Percentiles rank a stretch among this genome's conserved stretches.
These are phyloP conservation scores for Phlyctochytrium bullatum DNA, from an alignment of 192 early-diverging fungal species.

Conservation along the genomic window DNA sequence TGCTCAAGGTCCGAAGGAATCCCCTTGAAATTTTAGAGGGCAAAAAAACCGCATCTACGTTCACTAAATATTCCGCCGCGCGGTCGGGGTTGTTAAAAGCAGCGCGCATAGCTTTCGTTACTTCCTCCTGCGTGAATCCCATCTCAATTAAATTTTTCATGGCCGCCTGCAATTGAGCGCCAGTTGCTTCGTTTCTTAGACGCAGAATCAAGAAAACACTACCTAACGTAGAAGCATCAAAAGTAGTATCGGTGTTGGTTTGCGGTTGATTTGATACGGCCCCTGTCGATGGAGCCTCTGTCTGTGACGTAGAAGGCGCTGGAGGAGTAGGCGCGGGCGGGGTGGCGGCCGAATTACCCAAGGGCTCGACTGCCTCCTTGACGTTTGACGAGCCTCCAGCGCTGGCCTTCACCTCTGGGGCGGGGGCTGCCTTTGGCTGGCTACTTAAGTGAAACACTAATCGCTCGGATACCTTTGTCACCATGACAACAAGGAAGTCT, in stretches of 20 bases:
- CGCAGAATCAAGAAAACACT: background rate
- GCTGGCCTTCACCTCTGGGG: too few relatives aligned
- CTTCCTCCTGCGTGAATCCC: constrained; percentile 88
- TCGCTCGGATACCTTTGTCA: constrained; percentile 68
- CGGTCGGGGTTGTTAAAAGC: constrained; percentile 97
- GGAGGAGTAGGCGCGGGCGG: too few relatives aligned
- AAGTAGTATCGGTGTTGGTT: too few relatives aligned
- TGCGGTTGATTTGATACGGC: too few relatives aligned
- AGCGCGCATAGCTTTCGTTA: constrained; percentile 87
- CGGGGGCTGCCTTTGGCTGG: too few relatives aligned
- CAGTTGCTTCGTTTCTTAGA: constrained; percentile 60
- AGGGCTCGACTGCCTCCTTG: too few relatives aligned
- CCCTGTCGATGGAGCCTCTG: too few relatives aligned
- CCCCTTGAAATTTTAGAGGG: constrained; percentile 56
- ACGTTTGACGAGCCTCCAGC: too few relatives aligned
- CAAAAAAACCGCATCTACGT: constrained; percentile 40
- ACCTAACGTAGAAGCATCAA: constrained; percentile 50
- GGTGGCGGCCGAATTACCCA: too few relatives aligned
- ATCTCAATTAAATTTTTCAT: constrained; percentile 90
- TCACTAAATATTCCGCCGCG: constrained; percentile 94
- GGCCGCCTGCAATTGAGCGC: constrained; percentile 75
- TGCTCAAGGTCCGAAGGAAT: constrained; percentile 71
- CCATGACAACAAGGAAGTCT: constrained; percentile 95
- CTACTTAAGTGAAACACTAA: background rate
- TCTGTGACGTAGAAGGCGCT: too few relatives aligned